Conservation (phyloP, 768 basidiomycete genomes). For the Coprinopsis sp. region DNA sequence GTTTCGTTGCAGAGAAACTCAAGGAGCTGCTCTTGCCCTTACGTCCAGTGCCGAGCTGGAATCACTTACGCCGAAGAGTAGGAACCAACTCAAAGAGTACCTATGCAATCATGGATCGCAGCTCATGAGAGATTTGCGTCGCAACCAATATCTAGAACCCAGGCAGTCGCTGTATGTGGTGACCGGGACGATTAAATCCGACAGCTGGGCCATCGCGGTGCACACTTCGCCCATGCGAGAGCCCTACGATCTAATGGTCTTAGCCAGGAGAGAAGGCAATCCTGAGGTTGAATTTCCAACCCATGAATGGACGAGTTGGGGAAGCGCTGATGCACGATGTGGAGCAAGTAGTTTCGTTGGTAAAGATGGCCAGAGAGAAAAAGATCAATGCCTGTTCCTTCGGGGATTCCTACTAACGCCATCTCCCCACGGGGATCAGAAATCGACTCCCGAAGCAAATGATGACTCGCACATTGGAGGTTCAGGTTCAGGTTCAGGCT, state of each 20-base stretch:
- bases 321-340: neutral
- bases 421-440: no score
- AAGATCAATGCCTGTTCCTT: constrained; percentile 1
- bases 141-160: neutral
- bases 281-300: neutral
- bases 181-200: neutral
- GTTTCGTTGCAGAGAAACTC: no score
- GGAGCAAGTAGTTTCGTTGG: neutral
- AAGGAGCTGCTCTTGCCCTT: no score
- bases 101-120: neutral
- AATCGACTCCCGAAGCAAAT: no score
- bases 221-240: neutral
- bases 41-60: no score
- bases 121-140: neutral
- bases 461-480: no score
- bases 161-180: neutral
- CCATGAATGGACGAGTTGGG: neutral
- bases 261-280: neutral
- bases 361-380: neutral
- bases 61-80: no score
- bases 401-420: neutral
- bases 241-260: neutral
- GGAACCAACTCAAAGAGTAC: neutral
- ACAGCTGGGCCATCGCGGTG: neutral
- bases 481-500: no score